Evolutionary conservation across 1,284 basidiomycete genomes (phyloP).

Genomic region (Apiotrichum porosum): DNA sequence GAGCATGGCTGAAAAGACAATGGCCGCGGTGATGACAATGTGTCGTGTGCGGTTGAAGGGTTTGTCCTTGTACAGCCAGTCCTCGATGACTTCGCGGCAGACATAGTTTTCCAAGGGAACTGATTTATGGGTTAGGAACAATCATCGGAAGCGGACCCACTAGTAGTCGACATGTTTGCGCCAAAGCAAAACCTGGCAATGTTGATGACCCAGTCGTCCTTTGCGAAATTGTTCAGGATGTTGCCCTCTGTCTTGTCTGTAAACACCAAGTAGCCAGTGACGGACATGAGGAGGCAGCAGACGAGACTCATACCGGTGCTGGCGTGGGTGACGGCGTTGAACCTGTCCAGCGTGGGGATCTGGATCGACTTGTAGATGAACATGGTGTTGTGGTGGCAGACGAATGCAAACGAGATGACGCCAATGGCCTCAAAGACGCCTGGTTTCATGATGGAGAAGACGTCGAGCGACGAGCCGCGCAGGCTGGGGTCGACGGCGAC

Average conservation of each 20-base stretch:
- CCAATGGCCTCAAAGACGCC: slow-evolving; percentile 87
- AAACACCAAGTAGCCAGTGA: slow-evolving; percentile 90
- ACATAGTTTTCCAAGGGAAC: slow-evolving; percentile 40
- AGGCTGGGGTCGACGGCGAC: slow-evolving; percentile 72
- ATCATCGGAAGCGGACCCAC: slow-evolving; percentile 8
- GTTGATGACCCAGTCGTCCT: slow-evolving; percentile 77
- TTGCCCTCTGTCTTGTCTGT: slow-evolving; percentile 92
- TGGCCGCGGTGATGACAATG: slow-evolving; percentile 79
- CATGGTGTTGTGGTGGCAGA: slow-evolving; percentile 89
- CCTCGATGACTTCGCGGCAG: slow-evolving; percentile 70
- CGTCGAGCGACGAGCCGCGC: slow-evolving; percentile 61
- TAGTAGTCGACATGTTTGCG: slow-evolving; percentile 95
- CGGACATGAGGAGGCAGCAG: slow-evolving; percentile 74
- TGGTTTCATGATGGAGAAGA: slow-evolving; percentile 65
- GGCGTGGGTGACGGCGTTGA: slow-evolving; percentile 86
- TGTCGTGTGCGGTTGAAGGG: slow-evolving; percentile 76
- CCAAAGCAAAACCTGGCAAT: slow-evolving; percentile 93
- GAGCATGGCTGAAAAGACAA: slow-evolving; percentile 77
- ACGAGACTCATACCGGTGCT: slow-evolving; percentile 77
- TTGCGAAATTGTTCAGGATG: slow-evolving; percentile 85
- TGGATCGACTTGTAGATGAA: slow-evolving; percentile 90
- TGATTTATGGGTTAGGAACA: too few species aligned
- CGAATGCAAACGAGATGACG: slow-evolving; percentile 85
- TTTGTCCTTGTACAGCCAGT: slow-evolving; percentile 84
- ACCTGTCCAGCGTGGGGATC: slow-evolving; percentile 81